A percentile compares a stretch with the other conserved stretches of the same genome.
Evolutionary conservation across 257 asterid species (phyloP).

Genomic region (Mentha longifolia): DNA sequence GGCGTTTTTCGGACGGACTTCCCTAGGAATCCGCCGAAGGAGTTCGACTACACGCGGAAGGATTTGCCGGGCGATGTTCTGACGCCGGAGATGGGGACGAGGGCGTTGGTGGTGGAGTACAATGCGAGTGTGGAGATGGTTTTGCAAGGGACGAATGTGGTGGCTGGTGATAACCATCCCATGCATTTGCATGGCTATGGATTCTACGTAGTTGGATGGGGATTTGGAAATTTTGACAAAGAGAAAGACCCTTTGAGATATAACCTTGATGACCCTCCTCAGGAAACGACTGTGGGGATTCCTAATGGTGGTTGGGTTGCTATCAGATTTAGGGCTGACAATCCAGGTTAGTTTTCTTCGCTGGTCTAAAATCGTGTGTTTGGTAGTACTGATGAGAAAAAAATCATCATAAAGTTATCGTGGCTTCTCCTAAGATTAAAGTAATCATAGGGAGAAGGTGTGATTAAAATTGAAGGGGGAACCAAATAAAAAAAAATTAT

Average conservation of each 20-base stretch:
- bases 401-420: too few relatives aligned
- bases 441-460: too few relatives aligned
- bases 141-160: conserved; percentile 56
- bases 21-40: conserved; percentile 43
- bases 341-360: conserved; percentile 45
- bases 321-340: conserved; percentile 54
- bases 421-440: too few relatives aligned
- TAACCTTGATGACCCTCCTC: conserved; percentile 56
- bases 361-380: too few relatives aligned
- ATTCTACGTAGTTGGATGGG: conserved; percentile 57
- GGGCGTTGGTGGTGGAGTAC: conserved; percentile 46
- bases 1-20: conserved; percentile 44
- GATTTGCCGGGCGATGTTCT: conserved; percentile 30
- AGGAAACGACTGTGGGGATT: conserved; percentile 53
- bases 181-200: conserved; percentile 61
- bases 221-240: conserved; percentile 58
- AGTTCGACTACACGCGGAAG: conserved; percentile 50
- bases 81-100: conserved; percentile 49
- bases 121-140: conserved; percentile 55
- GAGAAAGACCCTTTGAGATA: conserved; percentile 38
- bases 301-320: conserved; percentile 62
- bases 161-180: conserved; percentile 65
- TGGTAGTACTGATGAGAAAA: too few relatives aligned
- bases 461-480: too few relatives aligned
- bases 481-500: too few relatives aligned